Percentiles rank a stretch among this genome's conserved stretches.
Evolutionary conservation across 306 rosid genomes (phyloP).

Genomic region (Casuarina glauca): DNA sequence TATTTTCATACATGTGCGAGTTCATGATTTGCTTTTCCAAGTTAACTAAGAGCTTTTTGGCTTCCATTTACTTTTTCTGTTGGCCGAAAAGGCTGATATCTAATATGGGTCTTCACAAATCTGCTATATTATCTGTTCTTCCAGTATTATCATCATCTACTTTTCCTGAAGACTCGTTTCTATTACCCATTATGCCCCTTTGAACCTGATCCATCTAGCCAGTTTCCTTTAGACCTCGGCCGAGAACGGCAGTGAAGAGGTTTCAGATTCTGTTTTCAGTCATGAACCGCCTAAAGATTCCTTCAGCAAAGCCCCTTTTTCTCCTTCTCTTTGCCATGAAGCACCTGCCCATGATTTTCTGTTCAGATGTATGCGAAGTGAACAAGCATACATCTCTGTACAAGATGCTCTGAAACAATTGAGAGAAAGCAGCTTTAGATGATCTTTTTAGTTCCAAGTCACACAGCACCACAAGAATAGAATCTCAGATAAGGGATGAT

Average conservation of each 20-base stretch:
- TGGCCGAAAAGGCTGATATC: slow-evolving; percentile 36
- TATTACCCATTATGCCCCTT: slow-evolving; percentile 20
- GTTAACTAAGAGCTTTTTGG: slow-evolving; percentile 25
- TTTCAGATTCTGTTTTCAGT: slow-evolving; percentile 50
- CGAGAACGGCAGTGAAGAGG: slow-evolving; percentile 38
- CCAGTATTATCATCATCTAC: slow-evolving; percentile 27
- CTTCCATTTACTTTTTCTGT: slow-evolving; percentile 40
- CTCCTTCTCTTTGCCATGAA: slow-evolving; percentile 22
- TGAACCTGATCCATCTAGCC: slow-evolving; percentile 25
- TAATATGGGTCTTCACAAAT: slow-evolving; percentile 28
- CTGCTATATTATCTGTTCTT: slow-evolving; percentile 34
- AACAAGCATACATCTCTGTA: slow-evolving; percentile 32
- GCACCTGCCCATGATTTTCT: slow-evolving; percentile 23
- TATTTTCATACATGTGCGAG: slow-evolving; percentile 19
- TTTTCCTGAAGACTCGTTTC: slow-evolving; percentile 49
- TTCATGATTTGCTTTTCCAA: neutral
- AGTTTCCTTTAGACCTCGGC: slow-evolving; percentile 28
- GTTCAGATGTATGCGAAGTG: slow-evolving; percentile 17
- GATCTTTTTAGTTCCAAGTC: slow-evolving; percentile 57
- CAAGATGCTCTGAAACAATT: slow-evolving; percentile 71
- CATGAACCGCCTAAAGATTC: slow-evolving; percentile 15
- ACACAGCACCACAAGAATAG: slow-evolving; percentile 77
- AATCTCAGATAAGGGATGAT: slow-evolving; percentile 80
- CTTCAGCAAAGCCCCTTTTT: slow-evolving; percentile 31
- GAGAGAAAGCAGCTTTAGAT: slow-evolving; percentile 69